A percentile compares a stretch with the other conserved stretches of the same genome.
Evolutionary conservation across 371 early-diverging fungal species (phyloP).

Genomic region (Mucor irregularis): DNA sequence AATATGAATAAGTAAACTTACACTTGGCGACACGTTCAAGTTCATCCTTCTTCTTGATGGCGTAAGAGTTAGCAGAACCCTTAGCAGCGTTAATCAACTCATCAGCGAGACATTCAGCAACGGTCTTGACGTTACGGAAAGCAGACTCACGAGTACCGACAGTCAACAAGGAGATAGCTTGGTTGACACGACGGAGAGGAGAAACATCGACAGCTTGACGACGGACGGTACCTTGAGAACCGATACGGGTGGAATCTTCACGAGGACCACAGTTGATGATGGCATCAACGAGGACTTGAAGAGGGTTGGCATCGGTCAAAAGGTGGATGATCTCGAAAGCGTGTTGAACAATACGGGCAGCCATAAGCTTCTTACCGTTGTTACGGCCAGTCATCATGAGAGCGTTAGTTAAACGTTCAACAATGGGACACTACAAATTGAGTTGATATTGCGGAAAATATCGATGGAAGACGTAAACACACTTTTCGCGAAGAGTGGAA

Average conservation of each 20-base stretch:
- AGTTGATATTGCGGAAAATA: conserved; percentile 6
- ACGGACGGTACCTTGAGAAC: conserved; percentile 97
- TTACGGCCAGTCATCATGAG: conserved; percentile 99
- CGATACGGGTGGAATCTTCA: conserved; percentile 99
- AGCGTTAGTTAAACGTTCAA: conserved; percentile 98
- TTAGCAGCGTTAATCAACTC: conserved; percentile 98
- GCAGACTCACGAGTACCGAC: conserved; percentile 66
- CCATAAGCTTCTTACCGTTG: conserved; percentile 99
- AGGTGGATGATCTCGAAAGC: conserved; percentile 98
- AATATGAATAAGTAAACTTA: conserved; percentile 4
- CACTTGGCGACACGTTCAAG: conserved; percentile 68
- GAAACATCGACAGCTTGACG: conserved; percentile 99
- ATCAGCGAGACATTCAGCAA: conserved; percentile 99
- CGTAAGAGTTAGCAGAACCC: conserved; percentile 97
- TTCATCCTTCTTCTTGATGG: conserved; percentile 99
- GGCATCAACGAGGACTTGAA: conserved; percentile 98
- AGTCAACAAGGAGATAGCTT: conserved; percentile 92
- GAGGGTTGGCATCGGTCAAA: conserved; percentile 97
- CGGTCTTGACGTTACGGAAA: conserved; percentile 79
- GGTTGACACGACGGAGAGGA: conserved; percentile 97
- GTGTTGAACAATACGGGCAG: conserved; percentile 97
- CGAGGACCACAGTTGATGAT: conserved; percentile 99
- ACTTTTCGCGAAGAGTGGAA: conserved; percentile 15
- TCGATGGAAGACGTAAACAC: conserved; percentile 19
- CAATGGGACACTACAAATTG: conserved; percentile 85